These are phyloP conservation scores for Aspergillus novofumigatus DNA, from an alignment of 2,329 filamentous ascomycete genomes.

Conservation along the genomic window DNA sequence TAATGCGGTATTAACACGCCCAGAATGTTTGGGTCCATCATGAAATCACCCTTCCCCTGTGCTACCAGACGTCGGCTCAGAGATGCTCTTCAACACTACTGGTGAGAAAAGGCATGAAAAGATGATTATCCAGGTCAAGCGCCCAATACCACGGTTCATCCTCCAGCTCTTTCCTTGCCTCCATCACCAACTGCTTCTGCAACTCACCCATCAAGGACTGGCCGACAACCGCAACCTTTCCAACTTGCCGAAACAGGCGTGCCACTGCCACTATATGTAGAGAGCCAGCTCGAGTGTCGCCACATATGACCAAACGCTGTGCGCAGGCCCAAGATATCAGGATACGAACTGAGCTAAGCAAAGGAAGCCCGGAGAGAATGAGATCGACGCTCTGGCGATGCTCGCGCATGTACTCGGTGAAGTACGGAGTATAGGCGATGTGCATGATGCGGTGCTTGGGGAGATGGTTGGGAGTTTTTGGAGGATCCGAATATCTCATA, in stretches of 20 bases:
- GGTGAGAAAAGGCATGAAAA: background rate
- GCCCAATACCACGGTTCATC: slow-evolving; percentile 2
- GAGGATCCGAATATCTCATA: background rate
- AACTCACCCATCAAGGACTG: background rate
- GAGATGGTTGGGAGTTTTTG: background rate
- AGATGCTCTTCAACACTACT: background rate
- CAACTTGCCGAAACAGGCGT: background rate
- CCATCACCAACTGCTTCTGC: background rate
- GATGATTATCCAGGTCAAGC: background rate
- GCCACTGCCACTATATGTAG: background rate
- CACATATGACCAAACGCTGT: background rate
- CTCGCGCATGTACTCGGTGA: background rate
- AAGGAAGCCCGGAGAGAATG: background rate
- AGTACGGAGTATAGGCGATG: background rate
- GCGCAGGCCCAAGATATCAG: background rate
- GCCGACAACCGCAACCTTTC: slow-evolving; percentile 3
- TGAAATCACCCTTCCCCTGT: background rate
- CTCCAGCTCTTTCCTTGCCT: background rate
- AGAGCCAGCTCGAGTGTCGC: background rate
- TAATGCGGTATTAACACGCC: too few relatives aligned
- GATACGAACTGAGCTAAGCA: background rate
- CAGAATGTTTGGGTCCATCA: too few relatives aligned
- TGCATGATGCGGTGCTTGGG: background rate
- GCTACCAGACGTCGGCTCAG: background rate
- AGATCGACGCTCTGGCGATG: background rate